Evolutionary conservation across 1,284 basidiomycete species (phyloP).

Genomic region (Tremellales sp.): DNA sequence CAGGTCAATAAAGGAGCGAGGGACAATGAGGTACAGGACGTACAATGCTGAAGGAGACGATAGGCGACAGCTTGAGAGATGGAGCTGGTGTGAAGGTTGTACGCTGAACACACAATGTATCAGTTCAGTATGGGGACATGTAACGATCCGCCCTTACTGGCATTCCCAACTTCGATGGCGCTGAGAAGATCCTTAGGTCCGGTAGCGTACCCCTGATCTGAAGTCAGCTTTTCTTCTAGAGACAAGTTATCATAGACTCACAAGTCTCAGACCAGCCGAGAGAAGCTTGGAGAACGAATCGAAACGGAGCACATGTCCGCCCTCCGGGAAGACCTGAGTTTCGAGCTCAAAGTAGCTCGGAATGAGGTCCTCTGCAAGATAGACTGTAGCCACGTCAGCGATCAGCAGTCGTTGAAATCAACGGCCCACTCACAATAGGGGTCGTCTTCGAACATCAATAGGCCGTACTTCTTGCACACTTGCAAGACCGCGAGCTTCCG

Average conservation of each 20-base stretch:
- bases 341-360: conserved; percentile 80
- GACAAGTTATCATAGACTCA: conserved; percentile 10
- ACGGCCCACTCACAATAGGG: conserved; percentile 58
- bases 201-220: conserved; percentile 63
- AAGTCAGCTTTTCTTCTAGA: neutral
- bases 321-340: conserved; percentile 48
- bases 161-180: conserved; percentile 63
- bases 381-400: conserved; percentile 51
- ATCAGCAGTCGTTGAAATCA: conserved; percentile 11
- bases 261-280: conserved; percentile 59
- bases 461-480: conserved; percentile 68
- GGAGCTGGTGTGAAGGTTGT: conserved; percentile 74
- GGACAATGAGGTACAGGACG: conserved; percentile 1
- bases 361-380: conserved; percentile 54
- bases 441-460: conserved; percentile 84
- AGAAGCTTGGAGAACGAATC: conserved; percentile 86
- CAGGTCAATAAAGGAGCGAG: neutral
- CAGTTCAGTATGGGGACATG: conserved; percentile 42
- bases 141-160: conserved; percentile 5
- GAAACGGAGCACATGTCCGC: conserved; percentile 77
- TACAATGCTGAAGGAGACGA: conserved; percentile 66
- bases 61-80: conserved; percentile 73
- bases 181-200: conserved; percentile 71
- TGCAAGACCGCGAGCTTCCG: conserved; percentile 73
- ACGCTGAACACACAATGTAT: conserved; percentile 55